phyloP scores from a whole-genome alignment of 345 rosid genomes.

The Erysimum cheiranthoides region DNA sequence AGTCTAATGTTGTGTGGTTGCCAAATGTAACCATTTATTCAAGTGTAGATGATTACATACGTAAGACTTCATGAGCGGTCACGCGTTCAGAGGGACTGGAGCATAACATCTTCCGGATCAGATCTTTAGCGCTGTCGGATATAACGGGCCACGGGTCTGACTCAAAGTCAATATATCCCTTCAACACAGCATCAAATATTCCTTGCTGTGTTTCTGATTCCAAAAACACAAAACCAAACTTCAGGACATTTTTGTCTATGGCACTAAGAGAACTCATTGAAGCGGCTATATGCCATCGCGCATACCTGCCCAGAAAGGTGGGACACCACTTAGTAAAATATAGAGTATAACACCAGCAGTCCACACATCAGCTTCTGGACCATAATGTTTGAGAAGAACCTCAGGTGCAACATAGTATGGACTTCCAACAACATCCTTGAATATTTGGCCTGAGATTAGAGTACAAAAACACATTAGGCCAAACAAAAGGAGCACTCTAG shows the following conservation, averaged over 20 bases:
- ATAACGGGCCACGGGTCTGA: constrained; percentile 97
- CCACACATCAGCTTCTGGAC: constrained; percentile 99
- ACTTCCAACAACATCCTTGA: constrained; percentile 97
- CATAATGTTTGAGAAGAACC: constrained; percentile 91
- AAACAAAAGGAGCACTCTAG: background rate
- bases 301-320: constrained; percentile 99
- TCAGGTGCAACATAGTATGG: constrained; percentile 99
- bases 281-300: background rate
- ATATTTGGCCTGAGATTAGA: constrained; percentile 68
- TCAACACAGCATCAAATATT: constrained; percentile 97
- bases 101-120: constrained; percentile 86
- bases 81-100: constrained; percentile 73
- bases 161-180: constrained; percentile 89
- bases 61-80: constrained; percentile 96
- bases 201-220: constrained; percentile 93
- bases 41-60: constrained; percentile 55
- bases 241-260: constrained; percentile 8
- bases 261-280: background rate
- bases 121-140: constrained; percentile 90
- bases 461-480: constrained; percentile 19
- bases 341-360: constrained; percentile 97
- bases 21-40: constrained; percentile 21
- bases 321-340: constrained; percentile 95
- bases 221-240: constrained; percentile 33
- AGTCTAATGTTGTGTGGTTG: constrained; percentile 11